These are phyloP conservation scores for Zymoseptoria tritici DNA, from an alignment of 2,329 filamentous ascomycete genomes.

Conservation along the genomic window DNA sequence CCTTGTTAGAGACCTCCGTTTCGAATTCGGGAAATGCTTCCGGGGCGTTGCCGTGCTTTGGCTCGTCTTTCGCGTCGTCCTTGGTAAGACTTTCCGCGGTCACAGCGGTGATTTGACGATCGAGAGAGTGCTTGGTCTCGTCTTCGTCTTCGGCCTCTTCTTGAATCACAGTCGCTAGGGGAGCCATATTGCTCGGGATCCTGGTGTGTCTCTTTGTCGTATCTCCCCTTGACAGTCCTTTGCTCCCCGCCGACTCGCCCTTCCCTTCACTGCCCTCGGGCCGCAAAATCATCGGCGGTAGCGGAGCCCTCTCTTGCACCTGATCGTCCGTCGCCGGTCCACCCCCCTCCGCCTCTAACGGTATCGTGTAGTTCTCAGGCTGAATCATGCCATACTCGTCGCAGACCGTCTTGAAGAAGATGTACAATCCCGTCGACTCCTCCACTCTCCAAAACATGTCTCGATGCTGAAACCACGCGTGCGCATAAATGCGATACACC, in stretches of 20 bases:
- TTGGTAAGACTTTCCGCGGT: slow-evolving; percentile 1
- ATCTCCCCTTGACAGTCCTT: slow-evolving; percentile 49
- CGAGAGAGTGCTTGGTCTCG: slow-evolving; percentile 18
- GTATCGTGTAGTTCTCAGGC: slow-evolving; percentile 91
- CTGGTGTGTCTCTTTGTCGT: slow-evolving; percentile 80
- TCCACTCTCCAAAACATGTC: slow-evolving; percentile 94
- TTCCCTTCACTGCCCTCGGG: slow-evolving; percentile 15
- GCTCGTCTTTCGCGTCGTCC: slow-evolving; percentile 6
- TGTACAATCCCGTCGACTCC: slow-evolving; percentile 80
- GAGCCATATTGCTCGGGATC: slow-evolving; percentile 69
- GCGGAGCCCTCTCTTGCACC: slow-evolving; percentile 4
- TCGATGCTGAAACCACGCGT: slow-evolving; percentile 97
- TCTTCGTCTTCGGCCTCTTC: slow-evolving; percentile 61
- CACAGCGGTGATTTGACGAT: slow-evolving; percentile 18
- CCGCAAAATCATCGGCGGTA: slow-evolving; percentile 9
- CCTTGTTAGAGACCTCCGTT: neutral
- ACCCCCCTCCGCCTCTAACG: slow-evolving; percentile 81
- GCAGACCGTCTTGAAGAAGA: slow-evolving; percentile 95
- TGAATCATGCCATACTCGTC: slow-evolving; percentile 85
- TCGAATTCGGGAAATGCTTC: neutral
- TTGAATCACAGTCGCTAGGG: slow-evolving; percentile 75
- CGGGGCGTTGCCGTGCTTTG: neutral
- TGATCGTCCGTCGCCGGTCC: slow-evolving; percentile 39
- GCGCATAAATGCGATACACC: slow-evolving; percentile 92
- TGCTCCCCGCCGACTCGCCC: slow-evolving; percentile 32